phyloP scores from a whole-genome alignment of 2,329 filamentous ascomycete species.

The Penicillium sp. region DNA sequence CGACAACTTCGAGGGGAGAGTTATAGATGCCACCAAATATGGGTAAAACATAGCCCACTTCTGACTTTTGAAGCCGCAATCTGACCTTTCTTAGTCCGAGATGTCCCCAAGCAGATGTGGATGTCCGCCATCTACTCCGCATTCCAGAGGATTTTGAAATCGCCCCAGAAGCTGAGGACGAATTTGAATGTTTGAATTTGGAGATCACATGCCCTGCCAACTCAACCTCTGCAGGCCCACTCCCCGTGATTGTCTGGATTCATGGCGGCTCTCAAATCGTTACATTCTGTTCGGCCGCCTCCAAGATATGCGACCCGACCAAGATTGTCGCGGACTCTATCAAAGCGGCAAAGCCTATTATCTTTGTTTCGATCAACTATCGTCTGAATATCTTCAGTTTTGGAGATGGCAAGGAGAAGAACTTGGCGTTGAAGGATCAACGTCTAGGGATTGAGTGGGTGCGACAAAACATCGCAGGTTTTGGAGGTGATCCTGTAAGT shows the following conservation, averaged over 20 bases:
- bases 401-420: slow-evolving; percentile 43
- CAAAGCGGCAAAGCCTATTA: slow-evolving; percentile 35
- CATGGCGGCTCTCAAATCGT: slow-evolving; percentile 51
- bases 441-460: slow-evolving; percentile 43
- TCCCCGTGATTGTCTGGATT: slow-evolving; percentile 51
- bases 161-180: slow-evolving; percentile 39
- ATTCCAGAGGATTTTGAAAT: slow-evolving; percentile 39
- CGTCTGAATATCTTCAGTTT: slow-evolving; percentile 50
- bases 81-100: slow-evolving; percentile 36
- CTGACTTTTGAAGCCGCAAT: neutral
- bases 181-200: slow-evolving; percentile 48
- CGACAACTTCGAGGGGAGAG: slow-evolving; percentile 23
- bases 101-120: slow-evolving; percentile 46
- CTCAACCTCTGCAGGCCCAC: neutral
- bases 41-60: slow-evolving; percentile 22
- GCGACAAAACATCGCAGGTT: slow-evolving; percentile 39
- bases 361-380: slow-evolving; percentile 48
- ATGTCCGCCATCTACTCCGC: slow-evolving; percentile 48
- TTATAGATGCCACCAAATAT: slow-evolving; percentile 38
- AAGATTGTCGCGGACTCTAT: slow-evolving; percentile 41
- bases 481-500: slow-evolving; percentile 43
- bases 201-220: slow-evolving; percentile 39
- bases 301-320: slow-evolving; percentile 43
- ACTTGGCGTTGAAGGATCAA: slow-evolving; percentile 42
- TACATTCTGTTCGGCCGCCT: slow-evolving; percentile 47